Evolutionary conservation across 129 eudicot genomes (phyloP).

Genomic region (Scalesia atractyloides): DNA sequence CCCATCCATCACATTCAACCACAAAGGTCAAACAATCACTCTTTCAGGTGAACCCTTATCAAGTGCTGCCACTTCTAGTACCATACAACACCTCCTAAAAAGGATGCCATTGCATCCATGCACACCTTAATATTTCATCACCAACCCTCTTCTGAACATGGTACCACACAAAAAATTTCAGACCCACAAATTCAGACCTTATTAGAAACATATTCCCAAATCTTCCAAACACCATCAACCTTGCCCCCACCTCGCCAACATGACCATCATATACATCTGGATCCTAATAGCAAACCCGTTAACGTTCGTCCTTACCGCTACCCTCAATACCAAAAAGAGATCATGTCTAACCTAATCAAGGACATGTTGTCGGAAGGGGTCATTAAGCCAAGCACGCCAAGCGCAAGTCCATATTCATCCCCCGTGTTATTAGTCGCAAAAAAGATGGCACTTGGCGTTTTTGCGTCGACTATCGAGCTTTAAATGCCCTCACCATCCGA

Average conservation of each 20-base stretch:
- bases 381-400: not conserved
- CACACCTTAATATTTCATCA: not conserved
- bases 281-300: not conserved
- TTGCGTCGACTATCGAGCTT: too few species aligned
- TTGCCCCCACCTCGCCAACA: not conserved
- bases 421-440: not conserved
- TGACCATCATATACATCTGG: not conserved
- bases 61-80: not conserved
- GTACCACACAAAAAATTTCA: fast-evolving
- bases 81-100: not conserved
- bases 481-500: not conserved
- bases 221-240: not conserved
- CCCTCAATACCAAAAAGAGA: not conserved
- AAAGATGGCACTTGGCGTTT: too few species aligned
- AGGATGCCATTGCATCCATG: not conserved
- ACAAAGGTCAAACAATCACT: not conserved
- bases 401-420: not conserved
- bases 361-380: not conserved
- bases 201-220: not conserved
- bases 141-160: fast-evolving
- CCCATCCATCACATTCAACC: not conserved
- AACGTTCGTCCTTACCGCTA: not conserved
- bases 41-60: not conserved
- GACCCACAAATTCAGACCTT: not conserved
- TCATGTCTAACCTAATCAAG: not conserved